phyloP scores from a whole-genome alignment of 2,329 filamentous ascomycete genomes.

The Metarhizium brunneum region DNA sequence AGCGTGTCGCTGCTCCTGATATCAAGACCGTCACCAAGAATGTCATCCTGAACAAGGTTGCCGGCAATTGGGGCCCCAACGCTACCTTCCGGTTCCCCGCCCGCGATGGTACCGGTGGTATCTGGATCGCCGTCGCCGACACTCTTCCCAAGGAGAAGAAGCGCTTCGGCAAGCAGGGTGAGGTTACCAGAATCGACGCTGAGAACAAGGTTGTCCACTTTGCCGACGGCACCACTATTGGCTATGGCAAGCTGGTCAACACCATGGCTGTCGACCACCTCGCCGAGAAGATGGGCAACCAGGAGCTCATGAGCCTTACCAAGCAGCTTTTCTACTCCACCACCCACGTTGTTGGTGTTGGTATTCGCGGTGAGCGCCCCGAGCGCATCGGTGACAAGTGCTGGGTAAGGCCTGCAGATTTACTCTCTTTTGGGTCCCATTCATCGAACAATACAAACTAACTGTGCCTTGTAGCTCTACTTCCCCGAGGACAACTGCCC shows the following conservation, averaged over 20 bases:
- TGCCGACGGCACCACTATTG: constrained; percentile 76
- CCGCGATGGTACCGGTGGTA: constrained; percentile 89
- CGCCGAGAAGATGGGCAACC: constrained; percentile 77
- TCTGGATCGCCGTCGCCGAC: constrained; percentile 95
- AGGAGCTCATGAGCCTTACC: constrained; percentile 71
- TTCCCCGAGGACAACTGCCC: constrained; percentile 98
- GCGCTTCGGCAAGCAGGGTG: constrained; percentile 75
- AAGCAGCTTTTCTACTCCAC: constrained; percentile 95
- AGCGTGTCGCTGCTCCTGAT: constrained; percentile 95
- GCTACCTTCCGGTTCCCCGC: constrained; percentile 98
- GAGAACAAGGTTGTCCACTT: constrained; percentile 75
- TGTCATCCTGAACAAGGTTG: constrained; percentile 90
- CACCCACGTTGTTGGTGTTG: constrained; percentile 94
- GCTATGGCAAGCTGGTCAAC: constrained; percentile 86
- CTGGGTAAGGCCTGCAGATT: constrained; percentile 55
- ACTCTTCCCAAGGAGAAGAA: constrained; percentile 89
- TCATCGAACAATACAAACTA: not conserved
- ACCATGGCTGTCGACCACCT: constrained; percentile 94
- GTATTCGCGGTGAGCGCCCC: constrained; percentile 81
- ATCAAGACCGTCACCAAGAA: constrained; percentile 91
- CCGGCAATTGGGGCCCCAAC: constrained; percentile 96
- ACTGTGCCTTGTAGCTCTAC: constrained; percentile 55
- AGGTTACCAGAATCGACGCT: constrained; percentile 80
- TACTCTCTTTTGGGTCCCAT: not conserved
- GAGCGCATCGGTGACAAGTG: constrained; percentile 99